These are phyloP conservation scores for Dendrocalamus sinicus DNA, from an alignment of 176 grass and related monocot species.

Conservation along the genomic window DNA sequence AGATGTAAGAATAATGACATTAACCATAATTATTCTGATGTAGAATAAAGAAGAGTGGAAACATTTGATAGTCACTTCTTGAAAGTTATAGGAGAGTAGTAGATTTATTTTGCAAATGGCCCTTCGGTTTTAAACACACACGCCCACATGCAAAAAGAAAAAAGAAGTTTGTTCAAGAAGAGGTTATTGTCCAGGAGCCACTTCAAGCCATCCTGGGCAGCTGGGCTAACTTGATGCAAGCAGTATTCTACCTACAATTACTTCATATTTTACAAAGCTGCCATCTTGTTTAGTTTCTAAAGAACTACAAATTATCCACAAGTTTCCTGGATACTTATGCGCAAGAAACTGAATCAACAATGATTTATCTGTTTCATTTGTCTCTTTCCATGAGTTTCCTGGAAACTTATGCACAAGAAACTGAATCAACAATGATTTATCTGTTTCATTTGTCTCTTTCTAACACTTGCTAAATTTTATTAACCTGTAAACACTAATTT, in stretches of 20 bases:
- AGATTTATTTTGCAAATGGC: background rate
- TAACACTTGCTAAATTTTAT: background rate
- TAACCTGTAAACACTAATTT: background rate
- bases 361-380: constrained; percentile 3
- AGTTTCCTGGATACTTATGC: constrained; percentile 6
- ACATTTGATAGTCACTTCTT: background rate
- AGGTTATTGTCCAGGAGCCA: background rate
- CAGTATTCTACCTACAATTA: background rate
- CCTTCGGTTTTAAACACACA: background rate
- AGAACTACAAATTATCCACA: background rate
- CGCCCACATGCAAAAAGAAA: background rate
- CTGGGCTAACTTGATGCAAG: background rate
- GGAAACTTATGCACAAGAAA: constrained; percentile 7
- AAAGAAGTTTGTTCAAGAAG: background rate
- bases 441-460: background rate
- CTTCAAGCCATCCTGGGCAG: constrained; percentile 2
- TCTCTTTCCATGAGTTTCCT: background rate
- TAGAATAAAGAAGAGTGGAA: background rate
- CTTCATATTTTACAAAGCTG: constrained; percentile 14
- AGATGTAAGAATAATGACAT: background rate
- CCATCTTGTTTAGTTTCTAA: background rate
- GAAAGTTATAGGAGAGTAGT: background rate
- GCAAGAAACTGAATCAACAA: constrained; percentile 11
- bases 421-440: constrained; percentile 10
- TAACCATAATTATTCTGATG: background rate